Base-by-base conservation (phyloP, 176 grass and related monocot species). In the Bromus sterilis region DNA sequence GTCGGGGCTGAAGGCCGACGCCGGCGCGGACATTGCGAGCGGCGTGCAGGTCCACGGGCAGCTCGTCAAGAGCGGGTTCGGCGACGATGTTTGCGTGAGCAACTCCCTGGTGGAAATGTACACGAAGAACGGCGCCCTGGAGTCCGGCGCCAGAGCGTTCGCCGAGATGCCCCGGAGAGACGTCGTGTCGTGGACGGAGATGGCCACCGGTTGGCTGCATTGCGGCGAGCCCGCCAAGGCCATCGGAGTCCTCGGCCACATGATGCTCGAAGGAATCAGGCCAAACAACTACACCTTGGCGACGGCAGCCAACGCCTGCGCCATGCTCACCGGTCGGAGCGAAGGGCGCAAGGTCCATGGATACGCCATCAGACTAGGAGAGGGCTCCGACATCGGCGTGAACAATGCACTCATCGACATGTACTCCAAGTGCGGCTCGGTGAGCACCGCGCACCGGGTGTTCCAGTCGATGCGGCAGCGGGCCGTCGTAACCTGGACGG, bases 31-130 rank as follows among this genome's bases (percentile, higher is more conserved):
- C 86, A 75, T 86, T 66, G 26, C 1, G 16, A 65, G 49, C 4
- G 86, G 89, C 28, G 63, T 89, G 21, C 92, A 94, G 46, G 83
- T 87, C 42, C 92, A 94, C 3, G 84, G 71, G 7, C 84, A 91
- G 70, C 76, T 91, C 37, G 58, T 91, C 23, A 94, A 86, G 89
- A 84, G 76, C 33, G 92, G 89, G 58, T 76, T 87, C 4, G 55
- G 81, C 1, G 71, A 53, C 0, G 89, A 94, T 21, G 81, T 87
- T 4, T 89, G 75, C 6, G 92, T 87, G 26, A 74, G 84, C 9
- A 91, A 94, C 57, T 91, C 89, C 5, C 30, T 91, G 80, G 23
- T 91, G 24, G 89, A 94, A n/a, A 94, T 89, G 92, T 94, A 94
- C 70, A 79, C 65, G 64, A 91, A 89, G 86, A 89, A 65, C 84